These are phyloP conservation scores for Blastobotrys americana DNA, from an alignment of 805 yeast genomes.

Conservation along the genomic window DNA sequence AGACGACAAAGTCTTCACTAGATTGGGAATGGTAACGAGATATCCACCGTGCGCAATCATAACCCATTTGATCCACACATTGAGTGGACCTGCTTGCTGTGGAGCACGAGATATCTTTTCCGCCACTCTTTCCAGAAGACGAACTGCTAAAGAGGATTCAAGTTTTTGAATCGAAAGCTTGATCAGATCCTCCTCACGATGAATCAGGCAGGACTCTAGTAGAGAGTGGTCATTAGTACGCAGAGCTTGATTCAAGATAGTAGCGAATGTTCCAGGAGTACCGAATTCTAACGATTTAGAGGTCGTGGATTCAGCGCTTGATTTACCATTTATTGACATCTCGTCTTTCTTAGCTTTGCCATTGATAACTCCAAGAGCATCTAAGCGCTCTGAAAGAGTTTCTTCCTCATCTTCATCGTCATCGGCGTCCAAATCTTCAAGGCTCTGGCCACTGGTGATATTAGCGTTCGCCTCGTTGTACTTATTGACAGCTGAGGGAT, in stretches of 20 bases:
- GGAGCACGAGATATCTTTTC: constrained; percentile 47
- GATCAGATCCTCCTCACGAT: constrained; percentile 45
- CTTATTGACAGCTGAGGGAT: constrained; percentile 38
- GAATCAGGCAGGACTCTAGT: constrained; percentile 70
- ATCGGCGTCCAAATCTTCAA: constrained; percentile 16
- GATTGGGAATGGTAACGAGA: constrained; percentile 44
- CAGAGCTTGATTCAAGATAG: constrained; percentile 81
- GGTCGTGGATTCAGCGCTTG: constrained; percentile 13
- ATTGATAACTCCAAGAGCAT: constrained; percentile 28
- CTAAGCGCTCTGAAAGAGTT: constrained; percentile 38
- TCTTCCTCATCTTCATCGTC: constrained; percentile 35
- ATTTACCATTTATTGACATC: constrained; percentile 18
- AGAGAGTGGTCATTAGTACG: constrained; percentile 79
- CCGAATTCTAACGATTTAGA: constrained; percentile 38
- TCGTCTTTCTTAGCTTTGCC: constrained; percentile 14
- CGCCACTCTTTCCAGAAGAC: constrained; percentile 42
- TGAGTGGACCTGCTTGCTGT: constrained; percentile 42
- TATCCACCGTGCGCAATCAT: constrained; percentile 64
- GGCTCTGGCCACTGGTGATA: constrained; percentile 32
- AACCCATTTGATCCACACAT: constrained; percentile 76
- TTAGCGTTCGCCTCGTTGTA: constrained; percentile 31
- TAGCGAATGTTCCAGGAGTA: constrained; percentile 70
- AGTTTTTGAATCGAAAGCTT: constrained; percentile 50
- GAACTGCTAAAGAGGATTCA: constrained; percentile 37
- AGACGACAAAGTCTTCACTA: constrained; percentile 47